These are phyloP conservation scores for Neurospora terricola DNA, from an alignment of 495 filamentous ascomycete species.

Conservation along the genomic window DNA sequence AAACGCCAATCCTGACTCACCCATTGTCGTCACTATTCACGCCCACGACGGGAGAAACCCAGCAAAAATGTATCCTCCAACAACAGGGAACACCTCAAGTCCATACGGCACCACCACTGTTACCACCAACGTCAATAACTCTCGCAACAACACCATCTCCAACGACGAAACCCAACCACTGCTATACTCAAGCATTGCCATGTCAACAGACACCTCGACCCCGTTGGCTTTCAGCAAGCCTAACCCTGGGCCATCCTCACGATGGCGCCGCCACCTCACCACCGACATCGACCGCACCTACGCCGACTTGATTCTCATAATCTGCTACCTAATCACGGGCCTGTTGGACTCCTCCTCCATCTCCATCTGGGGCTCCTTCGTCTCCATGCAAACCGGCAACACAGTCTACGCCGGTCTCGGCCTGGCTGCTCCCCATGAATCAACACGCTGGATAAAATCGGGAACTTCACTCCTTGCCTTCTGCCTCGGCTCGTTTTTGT, in stretches of 20 bases:
- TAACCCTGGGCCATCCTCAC: background rate
- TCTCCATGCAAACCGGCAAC: conserved; percentile 75
- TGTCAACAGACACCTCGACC: background rate
- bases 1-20: background rate
- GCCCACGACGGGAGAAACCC: background rate
- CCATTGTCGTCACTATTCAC: background rate
- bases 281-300: conserved; percentile 42
- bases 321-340: conserved; percentile 64
- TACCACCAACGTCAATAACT: background rate
- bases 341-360: conserved; percentile 63
- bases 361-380: conserved; percentile 66
- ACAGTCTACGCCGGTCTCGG: conserved; percentile 67
- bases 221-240: background rate
- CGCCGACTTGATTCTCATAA: conserved; percentile 52
- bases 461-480: conserved; percentile 54
- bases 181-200: background rate
- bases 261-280: conserved; percentile 33
- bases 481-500: conserved; percentile 55
- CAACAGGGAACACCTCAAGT: background rate
- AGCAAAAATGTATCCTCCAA: background rate
- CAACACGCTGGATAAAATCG: conserved; percentile 56
- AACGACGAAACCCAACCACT: background rate
- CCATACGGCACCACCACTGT: background rate
- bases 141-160: background rate
- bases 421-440: conserved; percentile 41